Conservation (phyloP, 2,329 filamentous ascomycete species). For the Fusarium sp. region DNA sequence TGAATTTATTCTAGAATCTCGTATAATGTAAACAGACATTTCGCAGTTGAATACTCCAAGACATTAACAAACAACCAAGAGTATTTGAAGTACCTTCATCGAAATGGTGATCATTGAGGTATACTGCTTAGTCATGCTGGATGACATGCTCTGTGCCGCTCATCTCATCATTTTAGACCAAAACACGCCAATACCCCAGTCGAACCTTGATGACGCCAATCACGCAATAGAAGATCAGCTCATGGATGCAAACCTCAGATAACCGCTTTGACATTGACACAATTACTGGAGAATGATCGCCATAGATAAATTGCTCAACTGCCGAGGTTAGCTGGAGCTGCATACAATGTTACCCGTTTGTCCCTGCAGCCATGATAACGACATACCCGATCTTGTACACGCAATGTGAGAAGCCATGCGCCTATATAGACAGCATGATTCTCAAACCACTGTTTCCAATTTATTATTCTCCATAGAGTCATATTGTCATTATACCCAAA, state of each 20-base stretch:
- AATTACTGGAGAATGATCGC: background rate
- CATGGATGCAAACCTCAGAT: background rate
- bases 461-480: rapidly evolving
- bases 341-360: background rate
- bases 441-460: rapidly evolving
- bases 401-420: background rate
- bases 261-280: background rate
- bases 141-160: background rate
- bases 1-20: too few species aligned
- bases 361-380: background rate
- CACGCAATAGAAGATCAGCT: background rate
- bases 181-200: background rate
- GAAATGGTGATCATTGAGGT: background rate
- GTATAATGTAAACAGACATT: too few species aligned
- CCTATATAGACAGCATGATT: background rate
- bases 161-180: background rate
- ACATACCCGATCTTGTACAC: background rate
- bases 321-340: background rate
- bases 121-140: background rate
- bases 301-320: background rate
- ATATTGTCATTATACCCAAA: background rate
- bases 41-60: too few species aligned
- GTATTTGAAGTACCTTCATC: rapidly evolving
- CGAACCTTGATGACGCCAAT: background rate
- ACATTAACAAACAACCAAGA: background rate